Evolutionary conservation across 2,329 filamentous ascomycete genomes (phyloP).

Genomic region (Pseudogymnoascus sp.): DNA sequence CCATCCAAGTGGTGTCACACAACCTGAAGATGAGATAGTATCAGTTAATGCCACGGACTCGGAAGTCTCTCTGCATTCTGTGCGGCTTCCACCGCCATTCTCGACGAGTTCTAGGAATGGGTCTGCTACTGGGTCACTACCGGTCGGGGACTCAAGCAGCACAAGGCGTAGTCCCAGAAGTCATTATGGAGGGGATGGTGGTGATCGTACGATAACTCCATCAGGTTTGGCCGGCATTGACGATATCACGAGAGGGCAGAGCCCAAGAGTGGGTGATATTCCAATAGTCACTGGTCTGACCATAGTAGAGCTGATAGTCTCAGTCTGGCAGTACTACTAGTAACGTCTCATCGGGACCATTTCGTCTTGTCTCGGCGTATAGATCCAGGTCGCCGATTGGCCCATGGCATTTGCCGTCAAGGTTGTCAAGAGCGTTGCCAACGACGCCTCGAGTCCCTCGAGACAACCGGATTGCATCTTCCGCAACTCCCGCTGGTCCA

Average conservation of each 20-base stretch:
- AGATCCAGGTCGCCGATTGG: conserved; percentile 7
- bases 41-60: not conserved
- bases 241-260: not conserved
- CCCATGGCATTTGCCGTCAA: not conserved
- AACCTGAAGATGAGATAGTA: not conserved
- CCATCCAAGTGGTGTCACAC: not conserved
- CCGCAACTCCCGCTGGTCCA: conserved; percentile 10
- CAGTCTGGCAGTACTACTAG: conserved; percentile 4
- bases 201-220: not conserved
- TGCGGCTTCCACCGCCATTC: conserved; percentile 24
- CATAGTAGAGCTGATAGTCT: not conserved
- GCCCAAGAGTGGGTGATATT: conserved; percentile 8
- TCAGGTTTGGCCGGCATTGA: not conserved
- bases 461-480: conserved; percentile 12
- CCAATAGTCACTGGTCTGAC: conserved; percentile 2
- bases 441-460: conserved; percentile 1
- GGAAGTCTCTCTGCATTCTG: not conserved
- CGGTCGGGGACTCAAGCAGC: conserved; percentile 5
- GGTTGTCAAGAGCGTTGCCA: conserved; percentile 1
- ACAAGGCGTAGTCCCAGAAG: not conserved
- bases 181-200: not conserved
- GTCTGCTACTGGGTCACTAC: conserved; percentile 17
- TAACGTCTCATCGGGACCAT: conserved; percentile 6
- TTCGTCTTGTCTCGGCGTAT: conserved; percentile 9
- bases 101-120: conserved; percentile 19